Conservation (phyloP, 768 basidiomycete species). For the Serendipita sp. region DNA sequence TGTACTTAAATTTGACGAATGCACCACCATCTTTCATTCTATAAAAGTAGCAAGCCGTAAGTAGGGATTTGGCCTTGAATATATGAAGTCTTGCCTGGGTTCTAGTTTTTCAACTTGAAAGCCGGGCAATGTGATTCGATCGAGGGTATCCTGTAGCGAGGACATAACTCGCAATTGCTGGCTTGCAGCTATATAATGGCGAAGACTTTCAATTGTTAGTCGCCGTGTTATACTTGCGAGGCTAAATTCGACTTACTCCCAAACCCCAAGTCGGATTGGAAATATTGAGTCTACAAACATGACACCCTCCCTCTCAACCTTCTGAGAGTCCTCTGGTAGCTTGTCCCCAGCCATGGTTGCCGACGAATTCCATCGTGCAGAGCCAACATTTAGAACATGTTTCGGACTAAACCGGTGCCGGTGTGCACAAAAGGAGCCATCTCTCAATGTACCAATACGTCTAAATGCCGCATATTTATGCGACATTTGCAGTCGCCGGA, state of each 20-base stretch:
- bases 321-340: not conserved
- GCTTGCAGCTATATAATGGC: slow-evolving; percentile 44
- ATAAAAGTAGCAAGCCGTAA: slow-evolving; percentile 19
- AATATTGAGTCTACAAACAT: slow-evolving; percentile 67
- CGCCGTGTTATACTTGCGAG: slow-evolving; percentile 4
- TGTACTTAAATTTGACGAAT: slow-evolving; percentile 58
- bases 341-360: not conserved
- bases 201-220: slow-evolving; percentile 29
- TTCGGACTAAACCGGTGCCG: too few relatives aligned
- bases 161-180: slow-evolving; percentile 43
- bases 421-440: too few relatives aligned
- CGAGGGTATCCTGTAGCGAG: slow-evolving; percentile 31
- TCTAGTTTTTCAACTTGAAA: slow-evolving; percentile 51
- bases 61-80: not conserved
- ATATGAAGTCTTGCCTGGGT: slow-evolving; percentile 16
- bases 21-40: slow-evolving; percentile 67
- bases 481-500: too few relatives aligned
- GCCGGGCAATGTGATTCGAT: slow-evolving; percentile 33
- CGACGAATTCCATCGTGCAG: not conserved
- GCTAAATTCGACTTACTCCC: slow-evolving; percentile 41
- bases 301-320: slow-evolving; percentile 33
- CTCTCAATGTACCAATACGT: too few relatives aligned
- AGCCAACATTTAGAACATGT: too few relatives aligned
- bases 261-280: slow-evolving; percentile 49
- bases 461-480: too few relatives aligned